Evolutionary conservation across 148 eudicot species (phyloP), one percentile per base, ranked within the genome.

Genomic region (Pharnaceum exiguum): DNA sequence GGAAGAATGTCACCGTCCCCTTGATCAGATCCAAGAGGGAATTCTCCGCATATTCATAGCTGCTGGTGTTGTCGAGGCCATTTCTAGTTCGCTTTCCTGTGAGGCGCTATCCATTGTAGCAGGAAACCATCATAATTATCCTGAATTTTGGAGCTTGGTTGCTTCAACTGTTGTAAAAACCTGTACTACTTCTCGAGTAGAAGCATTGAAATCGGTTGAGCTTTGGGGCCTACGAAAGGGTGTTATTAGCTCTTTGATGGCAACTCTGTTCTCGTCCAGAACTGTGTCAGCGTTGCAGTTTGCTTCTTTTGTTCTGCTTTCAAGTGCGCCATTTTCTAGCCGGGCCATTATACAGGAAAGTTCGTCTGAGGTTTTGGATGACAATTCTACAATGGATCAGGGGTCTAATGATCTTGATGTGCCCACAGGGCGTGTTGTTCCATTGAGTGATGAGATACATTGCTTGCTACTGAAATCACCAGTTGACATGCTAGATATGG

Each of bases 151-250:
- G 96, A 79, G 82, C 71, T 75, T 93, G 57, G 73, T 93, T 52
- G 79, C 91, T 35, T 76, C 77, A 56, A 60, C 51, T 68, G 86
- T 77, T 37, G 62, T 77, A 27, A 77, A 75, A 46, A 79, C 96
- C 30, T 83, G 90, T 53, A 18, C 77, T 43, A 57, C 59, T 62
- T 83, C 95, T 55, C 79, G 95, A 77, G 91, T 85, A 57, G 83
- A 70, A 63, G 87, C 96, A 43, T 63, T 77, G 44, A 93, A 78
- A 57, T 84, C 99, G 51, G 72, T 85, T 68, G 87, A 93, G 54
- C 77, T 84, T 36, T 93, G 99, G 99, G 99, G 95, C 26, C 74
- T 93, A 55, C 81, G 76, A 71, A 78, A 78, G 53, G 90, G 87
- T 46, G 76, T 88, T 18, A 67, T 93, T 32, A 80, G 80, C 57